Conservation (phyloP, 2,329 filamentous ascomycete genomes). For the Diaporthe sp. region DNA sequence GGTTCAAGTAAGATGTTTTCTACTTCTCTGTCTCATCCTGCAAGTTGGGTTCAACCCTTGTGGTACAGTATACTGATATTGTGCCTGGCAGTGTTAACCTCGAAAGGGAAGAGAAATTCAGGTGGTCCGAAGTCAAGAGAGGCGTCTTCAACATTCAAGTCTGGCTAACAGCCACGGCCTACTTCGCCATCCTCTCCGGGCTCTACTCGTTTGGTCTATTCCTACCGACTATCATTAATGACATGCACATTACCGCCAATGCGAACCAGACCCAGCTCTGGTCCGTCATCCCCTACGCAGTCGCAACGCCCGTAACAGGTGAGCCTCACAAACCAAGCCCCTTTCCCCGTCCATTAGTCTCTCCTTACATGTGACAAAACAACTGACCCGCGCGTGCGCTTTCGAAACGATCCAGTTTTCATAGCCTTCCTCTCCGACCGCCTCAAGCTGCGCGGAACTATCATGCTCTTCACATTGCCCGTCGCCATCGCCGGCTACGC, state of each 20-base stretch:
- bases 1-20: conserved; percentile 47
- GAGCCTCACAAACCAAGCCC: conserved; percentile 28
- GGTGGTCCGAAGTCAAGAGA: conserved; percentile 73
- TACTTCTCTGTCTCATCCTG: neutral
- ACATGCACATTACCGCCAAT: conserved; percentile 64
- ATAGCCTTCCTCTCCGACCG: conserved; percentile 71
- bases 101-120: conserved; percentile 61
- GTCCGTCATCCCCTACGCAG: conserved; percentile 74
- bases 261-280: conserved; percentile 71
- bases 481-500: conserved; percentile 76
- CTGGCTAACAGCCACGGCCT: conserved; percentile 73
- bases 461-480: conserved; percentile 74
- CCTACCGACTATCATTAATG: conserved; percentile 74
- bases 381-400: neutral
- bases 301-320: conserved; percentile 68
- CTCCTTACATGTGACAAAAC: neutral
- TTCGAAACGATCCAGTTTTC: conserved; percentile 51
- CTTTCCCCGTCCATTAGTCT: no score
- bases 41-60: no score
- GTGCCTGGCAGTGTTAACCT: conserved; percentile 41
- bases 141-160: conserved; percentile 71
- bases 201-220: conserved; percentile 76
- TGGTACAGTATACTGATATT: neutral
- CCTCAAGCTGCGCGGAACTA: conserved; percentile 68
- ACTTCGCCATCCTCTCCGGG: conserved; percentile 70